These are phyloP conservation scores for Trichocladium uniseriatum DNA, from an alignment of 495 filamentous ascomycete genomes.

Conservation along the genomic window DNA sequence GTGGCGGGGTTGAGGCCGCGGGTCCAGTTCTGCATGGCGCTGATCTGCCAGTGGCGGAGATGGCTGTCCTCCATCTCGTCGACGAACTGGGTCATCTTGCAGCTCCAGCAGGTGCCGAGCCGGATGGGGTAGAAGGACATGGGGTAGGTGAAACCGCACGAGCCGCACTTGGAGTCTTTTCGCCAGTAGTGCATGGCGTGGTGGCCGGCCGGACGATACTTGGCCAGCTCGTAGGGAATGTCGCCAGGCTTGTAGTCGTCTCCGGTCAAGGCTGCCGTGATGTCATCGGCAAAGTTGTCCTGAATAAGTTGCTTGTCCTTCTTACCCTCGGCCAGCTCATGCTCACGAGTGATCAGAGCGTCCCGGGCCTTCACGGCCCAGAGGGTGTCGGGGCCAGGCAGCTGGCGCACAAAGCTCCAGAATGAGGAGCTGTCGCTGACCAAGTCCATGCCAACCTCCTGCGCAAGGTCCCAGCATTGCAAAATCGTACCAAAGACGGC, in stretches of 20 bases:
- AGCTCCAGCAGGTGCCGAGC: conserved; percentile 13
- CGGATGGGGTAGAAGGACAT: conserved; percentile 2
- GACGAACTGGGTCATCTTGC: conserved; percentile 13
- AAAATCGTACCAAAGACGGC: conserved; percentile 12
- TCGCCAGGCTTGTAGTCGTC: conserved; percentile 6
- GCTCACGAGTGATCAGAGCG: conserved; percentile 4
- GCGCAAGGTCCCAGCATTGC: background rate
- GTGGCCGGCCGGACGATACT: background rate
- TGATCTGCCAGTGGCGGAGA: conserved; percentile 9
- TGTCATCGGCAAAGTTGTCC: conserved; percentile 6
- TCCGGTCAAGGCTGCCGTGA: conserved; percentile 17
- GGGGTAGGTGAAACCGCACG: conserved; percentile 2
- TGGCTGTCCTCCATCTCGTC: conserved; percentile 17
- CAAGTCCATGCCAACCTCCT: conserved; percentile 19
- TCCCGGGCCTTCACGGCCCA: conserved; percentile 24
- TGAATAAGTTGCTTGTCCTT: background rate
- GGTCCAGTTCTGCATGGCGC: background rate
- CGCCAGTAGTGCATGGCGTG: conserved; percentile 4
- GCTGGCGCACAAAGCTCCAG: conserved; percentile 18
- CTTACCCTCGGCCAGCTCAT: background rate
- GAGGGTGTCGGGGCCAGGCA: conserved; percentile 20
- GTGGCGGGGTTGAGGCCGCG: background rate
- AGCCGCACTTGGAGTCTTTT: background rate
- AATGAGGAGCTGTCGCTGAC: conserved; percentile 18
- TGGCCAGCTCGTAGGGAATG: background rate